Evolutionary conservation across 139 green algal species (phyloP).

Genomic region (Pleodorina starrii): DNA sequence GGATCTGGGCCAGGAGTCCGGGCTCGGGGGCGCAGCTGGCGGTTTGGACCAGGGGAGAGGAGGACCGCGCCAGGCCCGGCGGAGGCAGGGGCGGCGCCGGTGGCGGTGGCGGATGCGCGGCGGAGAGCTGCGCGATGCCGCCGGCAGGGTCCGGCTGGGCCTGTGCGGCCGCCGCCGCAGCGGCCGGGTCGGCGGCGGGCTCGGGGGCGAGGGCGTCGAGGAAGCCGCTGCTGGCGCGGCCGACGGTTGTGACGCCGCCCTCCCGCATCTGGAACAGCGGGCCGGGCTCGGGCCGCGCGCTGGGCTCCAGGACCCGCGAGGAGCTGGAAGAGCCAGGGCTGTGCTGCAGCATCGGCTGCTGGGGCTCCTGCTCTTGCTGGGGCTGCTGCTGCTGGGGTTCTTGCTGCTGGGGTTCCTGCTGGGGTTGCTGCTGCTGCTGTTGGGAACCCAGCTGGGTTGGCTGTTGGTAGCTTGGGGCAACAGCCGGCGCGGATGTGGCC

Average conservation of each 20-base stretch:
- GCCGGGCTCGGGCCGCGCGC: background rate
- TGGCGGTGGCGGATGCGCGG: background rate
- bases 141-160: background rate
- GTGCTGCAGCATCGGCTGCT: background rate
- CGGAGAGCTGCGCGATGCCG: background rate
- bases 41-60: background rate
- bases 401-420: background rate
- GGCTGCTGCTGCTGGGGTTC: background rate
- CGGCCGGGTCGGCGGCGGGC: too few species aligned
- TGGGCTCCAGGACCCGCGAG: background rate
- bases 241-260: background rate
- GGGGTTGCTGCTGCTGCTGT: background rate
- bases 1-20: background rate
- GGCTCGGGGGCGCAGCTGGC: background rate
- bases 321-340: background rate
- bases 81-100: background rate
- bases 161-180: background rate
- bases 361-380: background rate
- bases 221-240: background rate
- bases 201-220: background rate
- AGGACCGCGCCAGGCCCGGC: background rate
- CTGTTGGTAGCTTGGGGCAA: background rate
- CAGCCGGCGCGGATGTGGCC: background rate
- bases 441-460: background rate
- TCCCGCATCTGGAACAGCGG: slow-evolving; percentile 8